Conservation (phyloP, 2,329 filamentous ascomycete genomes). For the Rhinocladiella similis region DNA sequence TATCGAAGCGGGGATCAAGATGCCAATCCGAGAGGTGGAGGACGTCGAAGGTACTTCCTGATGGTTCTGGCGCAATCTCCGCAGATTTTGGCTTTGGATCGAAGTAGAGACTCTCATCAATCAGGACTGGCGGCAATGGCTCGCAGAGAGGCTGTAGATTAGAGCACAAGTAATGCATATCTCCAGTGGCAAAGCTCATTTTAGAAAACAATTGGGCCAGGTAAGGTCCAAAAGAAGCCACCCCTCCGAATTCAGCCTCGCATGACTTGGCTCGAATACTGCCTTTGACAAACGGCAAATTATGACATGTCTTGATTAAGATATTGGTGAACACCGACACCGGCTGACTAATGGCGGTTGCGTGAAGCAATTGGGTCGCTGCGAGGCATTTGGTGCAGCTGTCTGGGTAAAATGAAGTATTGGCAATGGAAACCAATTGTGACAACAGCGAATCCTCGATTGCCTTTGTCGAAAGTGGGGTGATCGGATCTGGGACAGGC, state of each 20-base stretch:
- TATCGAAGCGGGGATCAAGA: slow-evolving; percentile 33
- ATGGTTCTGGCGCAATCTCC: slow-evolving; percentile 24
- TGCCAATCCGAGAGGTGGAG: slow-evolving; percentile 36
- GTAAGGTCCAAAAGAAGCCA: slow-evolving; percentile 25
- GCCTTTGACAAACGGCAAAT: slow-evolving; percentile 15
- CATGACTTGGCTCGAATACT: slow-evolving; percentile 25
- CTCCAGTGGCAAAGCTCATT: slow-evolving; percentile 27
- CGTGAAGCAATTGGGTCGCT: slow-evolving; percentile 27
- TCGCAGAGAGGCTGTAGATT: slow-evolving; percentile 20
- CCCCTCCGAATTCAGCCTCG: slow-evolving; percentile 24
- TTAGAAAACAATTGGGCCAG: slow-evolving; percentile 30
- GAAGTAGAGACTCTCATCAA: slow-evolving; percentile 30
- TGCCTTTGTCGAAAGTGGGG: slow-evolving; percentile 18
- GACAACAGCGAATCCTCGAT: slow-evolving; percentile 24
- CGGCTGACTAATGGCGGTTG: slow-evolving; percentile 27
- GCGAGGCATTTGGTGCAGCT: slow-evolving; percentile 30
- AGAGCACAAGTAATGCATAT: slow-evolving; percentile 26
- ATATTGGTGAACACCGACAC: slow-evolving; percentile 24
- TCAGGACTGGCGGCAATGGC: slow-evolving; percentile 22
- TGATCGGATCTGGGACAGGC: slow-evolving; percentile 26
- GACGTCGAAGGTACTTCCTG: slow-evolving; percentile 30
- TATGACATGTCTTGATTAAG: slow-evolving; percentile 26
- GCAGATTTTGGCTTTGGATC: slow-evolving; percentile 27
- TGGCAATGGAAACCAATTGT: slow-evolving; percentile 24
- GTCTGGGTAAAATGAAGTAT: slow-evolving; percentile 20